Base-by-base conservation (phyloP, 2,329 filamentous ascomycete species). In the Clonostachys byssicola region DNA sequence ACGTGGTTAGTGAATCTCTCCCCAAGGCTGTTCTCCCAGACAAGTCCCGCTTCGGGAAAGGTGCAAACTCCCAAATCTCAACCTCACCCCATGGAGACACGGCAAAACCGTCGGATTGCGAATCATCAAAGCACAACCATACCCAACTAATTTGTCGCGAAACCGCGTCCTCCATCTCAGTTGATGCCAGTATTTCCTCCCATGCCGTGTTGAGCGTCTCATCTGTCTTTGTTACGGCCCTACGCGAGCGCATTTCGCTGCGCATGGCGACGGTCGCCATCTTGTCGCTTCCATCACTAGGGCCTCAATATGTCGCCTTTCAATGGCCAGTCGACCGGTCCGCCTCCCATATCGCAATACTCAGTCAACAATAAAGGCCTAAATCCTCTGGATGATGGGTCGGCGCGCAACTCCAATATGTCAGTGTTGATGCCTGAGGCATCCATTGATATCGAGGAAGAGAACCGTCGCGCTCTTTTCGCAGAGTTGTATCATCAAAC, bases 401-500 rank as follows among this genome's bases (percentile, higher is more conserved):
- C 67, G 51, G 61, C 71, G 60, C 74, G 70, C 56, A 79, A 70
- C 47, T 69, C 72, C n/a, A 45, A 17, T 12, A 39, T 43, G 33
- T 23, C 39, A 7, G 43, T 18, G 12, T 39, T 49, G 40, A 40
- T 46, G 54, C 79, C 79, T 77, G 79, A 83, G 77, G 75, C 79
- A 77, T 69, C 75, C 54, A 56, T 66, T 51, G 78, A 84, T 67
- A 71, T 75, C 60, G 67, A 86, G 59, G 86, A 90, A 44, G 87
- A 92, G 63, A 79, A 81, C 56, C 78, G 83, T 63, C 85, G 87
- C 67, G 77, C 82, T 60, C 74, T 85, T 61, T 94, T 96, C 67
- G 81, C 83, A 63, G 83, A 89, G 49, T 73, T 92, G 47, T 96
- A 88, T 75, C 81, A 81, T 61, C 81, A 81, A 66, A 86, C 82